Conservation (phyloP, 495 filamentous ascomycete species). For the Durotheca rogersii region DNA sequence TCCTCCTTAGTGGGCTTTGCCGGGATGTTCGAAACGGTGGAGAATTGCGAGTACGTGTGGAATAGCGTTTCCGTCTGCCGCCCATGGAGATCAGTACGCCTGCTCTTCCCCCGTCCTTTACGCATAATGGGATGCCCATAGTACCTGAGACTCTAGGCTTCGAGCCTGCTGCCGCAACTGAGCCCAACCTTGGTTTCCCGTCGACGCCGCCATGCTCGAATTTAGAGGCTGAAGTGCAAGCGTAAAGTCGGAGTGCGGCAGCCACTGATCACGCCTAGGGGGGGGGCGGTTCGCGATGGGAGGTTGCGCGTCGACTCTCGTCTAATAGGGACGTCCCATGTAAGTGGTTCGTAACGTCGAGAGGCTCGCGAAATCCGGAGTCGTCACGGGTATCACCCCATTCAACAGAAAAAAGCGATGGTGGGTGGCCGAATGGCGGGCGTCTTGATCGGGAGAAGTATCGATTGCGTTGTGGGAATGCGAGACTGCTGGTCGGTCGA, state of each 20-base stretch:
- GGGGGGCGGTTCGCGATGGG: not conserved
- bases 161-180: slow-evolving; percentile 93
- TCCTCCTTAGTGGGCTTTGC: slow-evolving; percentile 85
- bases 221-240: not conserved
- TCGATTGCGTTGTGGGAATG: too few relatives aligned
- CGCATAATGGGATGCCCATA: slow-evolving; percentile 1
- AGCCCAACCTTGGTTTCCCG: slow-evolving; percentile 80
- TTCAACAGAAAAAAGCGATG: too few relatives aligned
- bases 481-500: too few relatives aligned
- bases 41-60: slow-evolving; percentile 93
- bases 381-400: not conserved
- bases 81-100: slow-evolving; percentile 3
- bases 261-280: slow-evolving; percentile 7
- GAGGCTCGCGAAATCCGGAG: not conserved
- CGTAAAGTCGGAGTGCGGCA: slow-evolving; percentile 6
- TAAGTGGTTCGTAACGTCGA: slow-evolving; percentile 1
- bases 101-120: not conserved
- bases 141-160: slow-evolving; percentile 89
- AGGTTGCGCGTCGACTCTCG: slow-evolving; percentile 7
- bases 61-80: slow-evolving; percentile 86
- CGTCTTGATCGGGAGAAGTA: not conserved
- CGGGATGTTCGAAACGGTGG: slow-evolving; percentile 76
- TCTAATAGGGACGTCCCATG: slow-evolving; percentile 8
- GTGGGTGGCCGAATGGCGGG: not conserved
- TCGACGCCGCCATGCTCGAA: slow-evolving; percentile 65